A percentile compares a stretch with the other conserved stretches of the same genome.
These are phyloP conservation scores for Crithidia bombi DNA, from an alignment of 208 protist genomes.

Conservation along the genomic window DNA sequence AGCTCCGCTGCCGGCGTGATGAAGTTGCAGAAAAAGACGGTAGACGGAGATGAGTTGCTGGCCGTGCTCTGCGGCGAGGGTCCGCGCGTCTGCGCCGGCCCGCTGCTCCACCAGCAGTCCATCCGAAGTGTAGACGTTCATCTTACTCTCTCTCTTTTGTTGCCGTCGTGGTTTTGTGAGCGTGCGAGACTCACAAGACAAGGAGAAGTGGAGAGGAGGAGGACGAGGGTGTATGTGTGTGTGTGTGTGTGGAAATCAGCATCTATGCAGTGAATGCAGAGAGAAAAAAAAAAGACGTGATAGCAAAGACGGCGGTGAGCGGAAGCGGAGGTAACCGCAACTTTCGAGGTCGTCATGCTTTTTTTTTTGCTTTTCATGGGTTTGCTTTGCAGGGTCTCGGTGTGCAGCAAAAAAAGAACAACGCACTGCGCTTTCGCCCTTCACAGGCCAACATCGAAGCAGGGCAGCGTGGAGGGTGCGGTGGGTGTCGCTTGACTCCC, in stretches of 20 bases:
- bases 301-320: too few relatives aligned
- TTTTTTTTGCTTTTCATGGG: too few relatives aligned
- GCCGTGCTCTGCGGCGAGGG: slow-evolving; percentile 34
- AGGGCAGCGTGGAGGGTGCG: too few relatives aligned
- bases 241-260: background rate
- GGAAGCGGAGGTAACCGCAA: too few relatives aligned
- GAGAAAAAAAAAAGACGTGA: background rate
- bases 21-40: slow-evolving; percentile 69
- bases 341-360: too few relatives aligned
- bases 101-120: slow-evolving; percentile 37
- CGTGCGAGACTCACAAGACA: background rate
- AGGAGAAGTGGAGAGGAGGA: background rate
- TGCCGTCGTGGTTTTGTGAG: background rate
- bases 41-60: slow-evolving; percentile 64
- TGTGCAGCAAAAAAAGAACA: too few relatives aligned
- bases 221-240: background rate
- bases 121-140: slow-evolving; percentile 55
- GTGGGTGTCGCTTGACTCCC: too few relatives aligned
- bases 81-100: background rate
- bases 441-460: too few relatives aligned
- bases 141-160: background rate
- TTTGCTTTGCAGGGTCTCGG: too few relatives aligned
- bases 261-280: background rate
- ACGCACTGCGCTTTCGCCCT: too few relatives aligned
- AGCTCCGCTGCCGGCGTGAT: slow-evolving; percentile 30